Evolutionary conservation across 2,329 filamentous ascomycete genomes (phyloP), one percentile per base, ranked within the genome.

Genomic region (Epichloe gansuensis): DNA sequence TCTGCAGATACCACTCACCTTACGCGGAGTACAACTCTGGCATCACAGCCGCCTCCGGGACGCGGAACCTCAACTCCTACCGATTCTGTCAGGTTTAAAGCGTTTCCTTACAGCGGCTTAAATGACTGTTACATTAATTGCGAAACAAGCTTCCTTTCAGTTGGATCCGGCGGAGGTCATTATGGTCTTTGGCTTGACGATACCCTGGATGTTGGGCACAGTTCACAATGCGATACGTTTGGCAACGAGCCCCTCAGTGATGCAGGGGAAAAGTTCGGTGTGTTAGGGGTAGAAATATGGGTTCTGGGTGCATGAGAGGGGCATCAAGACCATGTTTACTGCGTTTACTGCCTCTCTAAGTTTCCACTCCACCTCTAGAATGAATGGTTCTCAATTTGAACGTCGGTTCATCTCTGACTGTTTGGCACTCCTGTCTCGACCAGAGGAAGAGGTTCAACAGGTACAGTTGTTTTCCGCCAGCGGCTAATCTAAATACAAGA

Each of bases 101-200:
- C 91, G 0, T 98, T 97, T 61, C 90, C 91, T 0, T 97, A 96
- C 64, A 94, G 87, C 52, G 93, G 93, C 5, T 80, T 95, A 41
- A 97, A 98, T 66, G 93, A 97, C 67, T 98, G 95, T 66, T 89
- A 91, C 73, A 93, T 97, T 59, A 86, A 94, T 62, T 97, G 91
- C 68, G 89, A 97, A 69, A 75, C 81, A 3, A 80, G 83, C 25
- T 97, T 87, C 65, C 68, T 98, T 13, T 93, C 87, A 61, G 77
- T 97, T 21, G 93, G 93, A 11, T 91, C 89, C 51, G 88, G 76
- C 43, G 89, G 95, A 59, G 91, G 93, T 0, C 86, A 87, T 60
- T 97, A 93, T 65, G 93, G 93, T 2, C 73, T 98, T 5, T 97
- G 93, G 93, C 76, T 98, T 12, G 88, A 96, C 64, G 85, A 91